Evolutionary conservation across 495 filamentous ascomycete species (phyloP).

Genomic region (Cladorrhinum samala): DNA sequence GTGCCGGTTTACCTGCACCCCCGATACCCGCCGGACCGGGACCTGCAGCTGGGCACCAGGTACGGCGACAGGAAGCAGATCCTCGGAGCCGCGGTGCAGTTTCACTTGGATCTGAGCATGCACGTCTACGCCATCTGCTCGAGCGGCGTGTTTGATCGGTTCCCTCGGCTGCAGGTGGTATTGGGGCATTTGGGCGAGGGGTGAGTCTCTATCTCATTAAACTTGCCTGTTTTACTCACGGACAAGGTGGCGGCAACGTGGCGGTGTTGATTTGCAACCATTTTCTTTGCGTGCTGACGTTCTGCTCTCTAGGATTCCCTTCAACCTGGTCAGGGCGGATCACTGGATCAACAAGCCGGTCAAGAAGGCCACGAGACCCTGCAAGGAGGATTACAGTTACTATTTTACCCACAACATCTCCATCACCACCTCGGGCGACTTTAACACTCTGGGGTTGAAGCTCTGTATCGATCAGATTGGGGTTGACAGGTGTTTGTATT

Average conservation of each 20-base stretch:
- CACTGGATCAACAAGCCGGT: conserved; percentile 52
- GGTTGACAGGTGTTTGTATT: conserved; percentile 30
- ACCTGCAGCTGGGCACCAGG: conserved; percentile 17
- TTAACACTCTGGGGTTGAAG: conserved; percentile 50
- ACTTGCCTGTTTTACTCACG: neutral
- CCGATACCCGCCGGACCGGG: conserved; percentile 29
- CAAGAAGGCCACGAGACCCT: conserved; percentile 48
- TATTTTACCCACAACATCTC: conserved; percentile 58
- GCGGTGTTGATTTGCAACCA: too few relatives aligned
- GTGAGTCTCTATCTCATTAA: too few relatives aligned
- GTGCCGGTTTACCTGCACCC: conserved; percentile 62
- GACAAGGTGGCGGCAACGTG: neutral
- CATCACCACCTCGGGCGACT: conserved; percentile 58
- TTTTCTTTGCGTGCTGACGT: too few relatives aligned
- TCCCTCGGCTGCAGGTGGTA: conserved; percentile 52
- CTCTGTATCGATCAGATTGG: conserved; percentile 40
- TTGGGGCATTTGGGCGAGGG: conserved; percentile 58
- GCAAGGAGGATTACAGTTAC: conserved; percentile 53
- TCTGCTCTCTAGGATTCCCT: conserved; percentile 59
- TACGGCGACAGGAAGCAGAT: conserved; percentile 27
- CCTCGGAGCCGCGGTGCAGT: conserved; percentile 31
- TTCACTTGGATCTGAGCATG: conserved; percentile 34
- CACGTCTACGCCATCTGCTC: conserved; percentile 32
- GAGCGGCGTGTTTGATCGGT: conserved; percentile 44
- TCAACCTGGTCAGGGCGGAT: conserved; percentile 57